These are phyloP conservation scores for Pinus taeda DNA, from an alignment of 75 land plant species.

Conservation along the genomic window DNA sequence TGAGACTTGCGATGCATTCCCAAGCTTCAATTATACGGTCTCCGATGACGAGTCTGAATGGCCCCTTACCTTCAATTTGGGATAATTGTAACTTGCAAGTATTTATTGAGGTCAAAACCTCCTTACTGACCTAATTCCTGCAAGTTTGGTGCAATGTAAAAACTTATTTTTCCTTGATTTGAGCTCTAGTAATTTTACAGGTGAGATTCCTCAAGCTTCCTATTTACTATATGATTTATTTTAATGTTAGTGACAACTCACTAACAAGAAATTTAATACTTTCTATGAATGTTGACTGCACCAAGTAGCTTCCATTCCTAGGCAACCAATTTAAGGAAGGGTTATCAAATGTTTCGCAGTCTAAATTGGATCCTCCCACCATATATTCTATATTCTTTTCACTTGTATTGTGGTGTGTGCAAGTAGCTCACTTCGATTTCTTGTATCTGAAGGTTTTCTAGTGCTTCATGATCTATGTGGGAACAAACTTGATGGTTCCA, in stretches of 20 bases:
- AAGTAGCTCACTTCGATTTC: slow-evolving; percentile 1
- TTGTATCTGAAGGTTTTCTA: slow-evolving; percentile 8
- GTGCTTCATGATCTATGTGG: slow-evolving; percentile 46
- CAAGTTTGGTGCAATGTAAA: slow-evolving; percentile 20
- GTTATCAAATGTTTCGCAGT: slow-evolving; percentile 13
- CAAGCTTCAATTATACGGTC: slow-evolving; percentile 37
- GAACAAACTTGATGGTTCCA: slow-evolving; percentile 20
- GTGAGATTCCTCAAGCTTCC: slow-evolving; percentile 33
- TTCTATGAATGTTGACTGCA: slow-evolving; percentile 6
- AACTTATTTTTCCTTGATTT: slow-evolving; percentile 31
- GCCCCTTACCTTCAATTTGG: slow-evolving; percentile 36
- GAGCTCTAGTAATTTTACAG: slow-evolving; percentile 29
- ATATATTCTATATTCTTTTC: slow-evolving; percentile 4
- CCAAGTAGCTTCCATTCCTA: slow-evolving; percentile 7
- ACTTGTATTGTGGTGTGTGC: slow-evolving; percentile 11
- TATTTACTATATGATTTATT: slow-evolving; percentile 35
- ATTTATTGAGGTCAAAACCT: slow-evolving; percentile 46
- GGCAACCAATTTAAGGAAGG: background rate
- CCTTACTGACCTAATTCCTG: slow-evolving; percentile 32
- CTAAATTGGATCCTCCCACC: background rate
- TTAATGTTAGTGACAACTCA: slow-evolving; percentile 41
- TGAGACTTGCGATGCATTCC: background rate
- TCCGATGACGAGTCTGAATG: slow-evolving; percentile 27
- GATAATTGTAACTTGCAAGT: slow-evolving; percentile 36
- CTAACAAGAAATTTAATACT: slow-evolving; percentile 27